Base-by-base conservation (phyloP, 176 grass and related monocot species). In the Melocanna baccifera region DNA sequence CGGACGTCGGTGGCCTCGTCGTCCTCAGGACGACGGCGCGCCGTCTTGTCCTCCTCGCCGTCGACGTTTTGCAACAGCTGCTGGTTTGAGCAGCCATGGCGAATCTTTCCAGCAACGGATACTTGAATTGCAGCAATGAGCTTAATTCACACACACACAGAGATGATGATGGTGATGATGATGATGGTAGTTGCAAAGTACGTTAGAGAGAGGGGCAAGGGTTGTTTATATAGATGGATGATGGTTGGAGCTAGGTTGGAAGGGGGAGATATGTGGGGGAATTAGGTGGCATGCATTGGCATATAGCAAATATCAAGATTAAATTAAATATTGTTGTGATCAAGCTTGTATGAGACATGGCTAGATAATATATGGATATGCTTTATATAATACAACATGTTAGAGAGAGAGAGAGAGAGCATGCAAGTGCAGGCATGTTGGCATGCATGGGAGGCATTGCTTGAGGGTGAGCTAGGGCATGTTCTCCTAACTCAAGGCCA, bases 401-500 rank as follows among this genome's bases (percentile, higher is more conserved):
- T 39, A 55, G 30, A 52, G 76, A 36, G 57, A 62, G 28, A 45
- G 23, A 51, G 6, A 74, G 46, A 9, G 37, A 29, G 11, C 28
- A 16, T 42, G 84, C 76, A 72, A 62, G 50, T 56, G 32, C 30
- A 12, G 46, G 55, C 67, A 67, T 78, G 73, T 73, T 73, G 68
- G 68, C 55, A 63, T 58, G 67, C 36, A 58, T 84, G 82, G 73
- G 57, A 73, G 47, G 81, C 40, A 15, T 89, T 85, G 77, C 83
- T 85, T 86, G 55, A 89, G 50, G 25, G 11, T 1, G 71, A 86
- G n/a, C n/a, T n/a, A n/a, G 83, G 71, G 41, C 56, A 81, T 87
- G 81, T 86, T 85, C 88, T 90, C 71, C 72, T 72, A 82, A 78
- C 83, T 82, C 78, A 16, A 66, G 58, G 25, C 77, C 85, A 90